These are phyloP conservation scores for Urostyla sp. DNA, from an alignment of 73 alveolate genomes.

Conservation along the genomic window DNA sequence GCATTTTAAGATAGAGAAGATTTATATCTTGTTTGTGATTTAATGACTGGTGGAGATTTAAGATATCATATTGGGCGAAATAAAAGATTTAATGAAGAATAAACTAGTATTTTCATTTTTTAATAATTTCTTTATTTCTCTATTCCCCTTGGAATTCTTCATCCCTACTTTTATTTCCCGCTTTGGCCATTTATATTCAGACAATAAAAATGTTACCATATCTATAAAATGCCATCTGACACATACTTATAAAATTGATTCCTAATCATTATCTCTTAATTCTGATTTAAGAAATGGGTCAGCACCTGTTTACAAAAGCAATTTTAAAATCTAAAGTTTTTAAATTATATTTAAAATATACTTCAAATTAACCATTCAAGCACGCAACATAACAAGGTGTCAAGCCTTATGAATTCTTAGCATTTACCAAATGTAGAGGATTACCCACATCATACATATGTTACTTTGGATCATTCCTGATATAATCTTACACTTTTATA, in stretches of 20 bases:
- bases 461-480: conserved; percentile 20
- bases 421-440: conserved; percentile 9
- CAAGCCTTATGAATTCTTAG: conserved; percentile 17
- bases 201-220: too few species aligned
- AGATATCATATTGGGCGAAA: conserved; percentile 89
- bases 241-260: too few species aligned
- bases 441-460: conserved; percentile 37
- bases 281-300: too few species aligned
- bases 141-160: too few species aligned
- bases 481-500: not conserved
- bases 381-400: conserved; percentile 33
- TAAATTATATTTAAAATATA: too few species aligned
- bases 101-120: conserved; percentile 75
- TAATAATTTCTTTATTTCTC: too few species aligned
- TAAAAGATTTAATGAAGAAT: conserved; percentile 89
- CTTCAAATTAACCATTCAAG: conserved; percentile 31
- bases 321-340: too few species aligned
- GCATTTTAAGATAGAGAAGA: conserved; percentile 95
- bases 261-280: too few species aligned
- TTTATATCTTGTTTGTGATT: conserved; percentile 92
- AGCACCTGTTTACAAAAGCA: too few species aligned
- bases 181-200: too few species aligned
- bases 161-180: too few species aligned
- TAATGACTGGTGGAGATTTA: conserved; percentile 96
- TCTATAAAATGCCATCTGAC: too few species aligned